Conservation (phyloP, 202 grass and related monocot genomes). For the Carex sylvatica region DNA sequence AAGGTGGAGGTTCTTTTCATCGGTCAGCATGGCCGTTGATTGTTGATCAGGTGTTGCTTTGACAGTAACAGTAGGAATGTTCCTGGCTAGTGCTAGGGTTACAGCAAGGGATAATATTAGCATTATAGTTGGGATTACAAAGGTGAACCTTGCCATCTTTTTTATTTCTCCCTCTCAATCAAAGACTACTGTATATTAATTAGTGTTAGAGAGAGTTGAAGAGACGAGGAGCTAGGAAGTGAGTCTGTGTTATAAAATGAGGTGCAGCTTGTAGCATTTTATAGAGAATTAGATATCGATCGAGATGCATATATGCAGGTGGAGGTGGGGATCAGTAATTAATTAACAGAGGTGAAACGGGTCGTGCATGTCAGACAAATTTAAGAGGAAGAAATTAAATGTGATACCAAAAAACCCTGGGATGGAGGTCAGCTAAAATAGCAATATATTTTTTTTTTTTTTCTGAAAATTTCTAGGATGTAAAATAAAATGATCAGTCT, state of each 20-base stretch:
- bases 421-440: neutral
- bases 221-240: neutral
- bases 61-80: neutral
- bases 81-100: conserved; percentile 12
- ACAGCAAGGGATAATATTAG: neutral
- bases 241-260: neutral
- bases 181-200: neutral
- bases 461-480: no score
- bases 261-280: neutral
- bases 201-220: neutral
- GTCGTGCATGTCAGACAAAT: neutral
- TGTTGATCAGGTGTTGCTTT: neutral
- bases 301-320: neutral
- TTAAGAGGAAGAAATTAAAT: neutral
- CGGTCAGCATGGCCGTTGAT: neutral
- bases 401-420: neutral
- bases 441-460: neutral
- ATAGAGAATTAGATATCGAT: neutral
- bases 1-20: conserved; percentile 7
- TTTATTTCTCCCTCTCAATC: neutral
- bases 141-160: conserved; percentile 9
- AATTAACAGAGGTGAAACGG: neutral
- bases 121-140: conserved; percentile 1
- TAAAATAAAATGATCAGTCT: no score
- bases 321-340: neutral